Evolutionary conservation across 2,329 filamentous ascomycete genomes (phyloP), one percentile per base, ranked within the genome.

Genomic region (Fusarium hostae): DNA sequence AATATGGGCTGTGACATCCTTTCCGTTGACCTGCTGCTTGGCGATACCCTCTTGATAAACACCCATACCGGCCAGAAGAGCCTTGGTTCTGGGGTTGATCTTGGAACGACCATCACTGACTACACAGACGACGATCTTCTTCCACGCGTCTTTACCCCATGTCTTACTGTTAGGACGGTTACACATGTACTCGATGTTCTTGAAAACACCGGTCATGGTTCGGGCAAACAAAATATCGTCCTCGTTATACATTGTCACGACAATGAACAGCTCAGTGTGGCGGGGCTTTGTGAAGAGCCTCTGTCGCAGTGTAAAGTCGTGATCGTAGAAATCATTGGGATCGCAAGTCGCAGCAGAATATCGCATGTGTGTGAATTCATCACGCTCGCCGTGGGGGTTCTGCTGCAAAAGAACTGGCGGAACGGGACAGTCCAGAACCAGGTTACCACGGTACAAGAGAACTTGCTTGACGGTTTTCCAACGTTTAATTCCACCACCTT

Each of bases 401-500:
- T 97, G 94, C 78, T 92, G 95, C 47, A 99, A 85, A 45, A 99
- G 85, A 76, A 91, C 90, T 0, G 96, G 95, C 1, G 96, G 95
- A 63, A 99, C 94, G 0, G 96, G 96, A 79, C 96, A 99, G 81
- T 99, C 96, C 6, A 99, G 90, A 40, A 99, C 95, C 77, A 99
- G 88, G 82, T 99, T 99, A 71, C 96, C 96, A 74, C 97, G 92
- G 86, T 97, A 99, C 58, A 99, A 84, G 77, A 97, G 91, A n/a
- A 99, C 95, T 84, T 98, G 94, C 83, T 98, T 99, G 52, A 99
- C 95, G 0, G 96, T 99, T 86, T 98, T 99, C 93, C 94, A 98
- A 80, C 96, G 89, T 81, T 93, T 92, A 74, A 98, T 90, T 20
- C 78, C 79, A 24, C 72, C 73, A 2, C 84, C 88, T 61, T 70